Base-by-base conservation (phyloP, 108 stramenopile species). In the Mediolabrus comicus region DNA sequence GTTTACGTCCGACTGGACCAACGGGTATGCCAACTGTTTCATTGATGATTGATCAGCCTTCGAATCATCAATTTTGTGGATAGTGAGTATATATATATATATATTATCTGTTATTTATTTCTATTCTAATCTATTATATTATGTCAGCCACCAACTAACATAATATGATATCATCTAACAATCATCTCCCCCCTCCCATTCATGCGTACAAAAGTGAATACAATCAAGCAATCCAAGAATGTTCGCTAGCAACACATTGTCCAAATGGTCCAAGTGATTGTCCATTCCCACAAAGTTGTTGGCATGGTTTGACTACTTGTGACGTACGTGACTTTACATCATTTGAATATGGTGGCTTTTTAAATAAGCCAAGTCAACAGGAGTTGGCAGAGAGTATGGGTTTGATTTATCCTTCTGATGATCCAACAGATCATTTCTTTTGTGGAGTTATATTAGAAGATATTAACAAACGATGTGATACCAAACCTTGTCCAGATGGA, bases 351-450 rank as follows among this genome's bases (percentile, higher is more conserved):
- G 69, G 69, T 43, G 69, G 59, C 2, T 49, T 59, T 8, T 31
- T 70, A 41, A 59, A 51, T 11, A 59, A 33, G 32, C 57, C 41
- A 6, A 61, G 59, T 12, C 57, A 70, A 49, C 33, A 70, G 56
- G 69, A 70, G 25, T 35, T 70, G 11, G 59, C 60, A 3, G 25
- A 46, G 31, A 32, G 43, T 4, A 30, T 70, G 49, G 69, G 69
- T 12, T 70, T 70, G 30, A 61, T 22, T 22, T 70, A 58, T 30
- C 69, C 69, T 17, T 70, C 69, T 46, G 58, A 59, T 33, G 32
- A 59, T 59, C 53, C 54, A 14, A 55, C 69, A 7, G 69, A 70
- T 62, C 69, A 70, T 61, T 70, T 60, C 43, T 70, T 70, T 70
- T 61, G 69, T 22, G 67, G 67, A 49, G 7, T 49, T 12, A 31